A percentile compares a stretch with the other conserved stretches of the same genome.
phyloP scores from a whole-genome alignment of 129 eudicot species.

The Arctium lappa region DNA sequence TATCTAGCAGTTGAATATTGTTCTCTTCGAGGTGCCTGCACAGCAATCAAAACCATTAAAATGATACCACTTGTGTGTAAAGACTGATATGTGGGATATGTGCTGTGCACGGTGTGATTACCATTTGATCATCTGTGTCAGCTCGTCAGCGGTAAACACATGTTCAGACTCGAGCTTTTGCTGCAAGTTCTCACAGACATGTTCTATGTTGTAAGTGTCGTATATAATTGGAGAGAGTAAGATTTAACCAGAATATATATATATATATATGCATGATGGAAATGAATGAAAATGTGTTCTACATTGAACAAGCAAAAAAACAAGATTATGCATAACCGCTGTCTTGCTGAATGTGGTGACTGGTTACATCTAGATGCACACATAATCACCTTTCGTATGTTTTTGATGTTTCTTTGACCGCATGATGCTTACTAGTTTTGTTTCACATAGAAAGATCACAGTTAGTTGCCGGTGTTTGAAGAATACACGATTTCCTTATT shows the following conservation, averaged over 20 bases:
- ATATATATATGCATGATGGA: background rate
- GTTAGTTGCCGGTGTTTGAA: background rate
- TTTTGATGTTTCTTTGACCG: background rate
- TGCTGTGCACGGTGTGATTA: background rate
- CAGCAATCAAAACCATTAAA: background rate
- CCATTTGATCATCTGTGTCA: conserved; percentile 17
- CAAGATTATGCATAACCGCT: background rate
- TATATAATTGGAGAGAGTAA: background rate
- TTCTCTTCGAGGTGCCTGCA: conserved; percentile 26
- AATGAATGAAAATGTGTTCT: background rate
- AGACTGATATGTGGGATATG: background rate
- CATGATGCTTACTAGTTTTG: background rate
- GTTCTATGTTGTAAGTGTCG: background rate
- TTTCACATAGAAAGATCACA: background rate
- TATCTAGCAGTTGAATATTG: conserved; percentile 15
- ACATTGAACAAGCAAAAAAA: background rate
- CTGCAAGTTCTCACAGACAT: background rate
- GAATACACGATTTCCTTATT: background rate
- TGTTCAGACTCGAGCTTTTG: conserved; percentile 18
- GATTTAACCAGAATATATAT: background rate
- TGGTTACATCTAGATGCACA: background rate
- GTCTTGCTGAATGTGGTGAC: background rate
- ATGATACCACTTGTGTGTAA: background rate
- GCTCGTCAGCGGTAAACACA: conserved; percentile 10
- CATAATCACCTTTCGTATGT: background rate